These are phyloP conservation scores for Erythrophleum ivorense DNA, from an alignment of 331 rosid genomes.

Conservation along the genomic window DNA sequence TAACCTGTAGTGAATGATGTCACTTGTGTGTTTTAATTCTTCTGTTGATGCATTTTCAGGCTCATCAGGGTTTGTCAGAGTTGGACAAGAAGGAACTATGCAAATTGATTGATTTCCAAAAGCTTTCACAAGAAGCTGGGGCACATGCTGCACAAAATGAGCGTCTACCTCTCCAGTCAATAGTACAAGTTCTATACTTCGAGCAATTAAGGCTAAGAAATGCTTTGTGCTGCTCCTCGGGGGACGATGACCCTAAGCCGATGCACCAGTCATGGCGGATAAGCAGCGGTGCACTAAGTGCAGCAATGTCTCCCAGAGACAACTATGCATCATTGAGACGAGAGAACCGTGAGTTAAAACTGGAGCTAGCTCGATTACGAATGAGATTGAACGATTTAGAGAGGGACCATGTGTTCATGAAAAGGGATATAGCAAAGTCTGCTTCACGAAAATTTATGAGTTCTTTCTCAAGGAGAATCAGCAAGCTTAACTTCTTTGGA, in stretches of 20 bases:
- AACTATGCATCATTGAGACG: slow-evolving; percentile 94
- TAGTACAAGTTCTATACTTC: slow-evolving; percentile 93
- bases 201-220: slow-evolving; percentile 92
- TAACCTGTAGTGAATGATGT: not conserved
- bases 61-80: slow-evolving; percentile 85
- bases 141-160: slow-evolving; percentile 99
- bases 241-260: slow-evolving; percentile 83
- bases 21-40: slow-evolving; percentile 10
- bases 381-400: slow-evolving; percentile 96
- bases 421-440: slow-evolving; percentile 91
- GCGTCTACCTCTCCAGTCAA: slow-evolving; percentile 94
- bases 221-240: slow-evolving; percentile 65
- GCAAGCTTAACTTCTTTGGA: slow-evolving; percentile 76
- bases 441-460: slow-evolving; percentile 79
- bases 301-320: slow-evolving; percentile 98
- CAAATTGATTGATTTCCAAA: slow-evolving; percentile 91
- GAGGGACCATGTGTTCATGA: slow-evolving; percentile 96
- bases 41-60: slow-evolving; percentile 60
- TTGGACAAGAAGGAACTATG: slow-evolving; percentile 80
- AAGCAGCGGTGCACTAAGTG: slow-evolving; percentile 92
- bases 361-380: slow-evolving; percentile 82
- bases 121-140: slow-evolving; percentile 96
- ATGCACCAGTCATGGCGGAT: slow-evolving; percentile 91
- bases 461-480: slow-evolving; percentile 84
- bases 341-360: slow-evolving; percentile 95